phyloP scores from a whole-genome alignment of 1,284 basidiomycete species.

The Malassezia equina region DNA sequence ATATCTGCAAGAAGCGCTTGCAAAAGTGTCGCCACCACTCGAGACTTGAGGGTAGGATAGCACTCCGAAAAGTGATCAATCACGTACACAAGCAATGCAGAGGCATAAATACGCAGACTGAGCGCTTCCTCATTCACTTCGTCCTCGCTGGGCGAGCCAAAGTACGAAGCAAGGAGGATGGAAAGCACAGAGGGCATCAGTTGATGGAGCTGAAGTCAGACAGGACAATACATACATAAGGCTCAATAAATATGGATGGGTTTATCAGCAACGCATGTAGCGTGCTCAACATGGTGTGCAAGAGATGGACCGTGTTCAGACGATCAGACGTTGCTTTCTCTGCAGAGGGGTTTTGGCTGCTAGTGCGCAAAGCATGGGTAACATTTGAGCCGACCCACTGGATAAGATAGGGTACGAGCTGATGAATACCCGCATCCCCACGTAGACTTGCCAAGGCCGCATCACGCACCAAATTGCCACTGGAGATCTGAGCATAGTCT shows the following conservation, averaged over 20 bases:
- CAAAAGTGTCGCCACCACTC: slow-evolving; percentile 83
- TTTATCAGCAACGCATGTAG: slow-evolving; percentile 50
- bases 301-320: slow-evolving; percentile 21
- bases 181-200: slow-evolving; percentile 84
- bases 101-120: slow-evolving; percentile 29
- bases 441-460: slow-evolving; percentile 82
- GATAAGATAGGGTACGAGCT: slow-evolving; percentile 87
- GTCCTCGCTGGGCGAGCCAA: slow-evolving; percentile 49
- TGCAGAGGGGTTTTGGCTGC: slow-evolving; percentile 2
- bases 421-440: slow-evolving; percentile 81
- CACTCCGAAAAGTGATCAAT: slow-evolving; percentile 55
- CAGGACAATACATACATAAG: slow-evolving; percentile 62
- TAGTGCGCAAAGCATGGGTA: slow-evolving; percentile 13
- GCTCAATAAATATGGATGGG: slow-evolving; percentile 85
- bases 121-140: slow-evolving; percentile 16
- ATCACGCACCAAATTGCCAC: slow-evolving; percentile 49
- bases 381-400: slow-evolving; percentile 78
- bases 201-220: slow-evolving; percentile 71
- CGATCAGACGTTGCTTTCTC: slow-evolving; percentile 14
- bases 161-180: slow-evolving; percentile 71
- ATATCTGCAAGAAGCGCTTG: slow-evolving; percentile 63
- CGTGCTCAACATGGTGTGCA: slow-evolving; percentile 36
- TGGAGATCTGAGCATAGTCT: slow-evolving; percentile 26
- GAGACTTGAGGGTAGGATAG: slow-evolving; percentile 72
- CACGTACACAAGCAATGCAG: slow-evolving; percentile 67